Conservation (phyloP, 345 rosid species). For the Salix arbutifolia region DNA sequence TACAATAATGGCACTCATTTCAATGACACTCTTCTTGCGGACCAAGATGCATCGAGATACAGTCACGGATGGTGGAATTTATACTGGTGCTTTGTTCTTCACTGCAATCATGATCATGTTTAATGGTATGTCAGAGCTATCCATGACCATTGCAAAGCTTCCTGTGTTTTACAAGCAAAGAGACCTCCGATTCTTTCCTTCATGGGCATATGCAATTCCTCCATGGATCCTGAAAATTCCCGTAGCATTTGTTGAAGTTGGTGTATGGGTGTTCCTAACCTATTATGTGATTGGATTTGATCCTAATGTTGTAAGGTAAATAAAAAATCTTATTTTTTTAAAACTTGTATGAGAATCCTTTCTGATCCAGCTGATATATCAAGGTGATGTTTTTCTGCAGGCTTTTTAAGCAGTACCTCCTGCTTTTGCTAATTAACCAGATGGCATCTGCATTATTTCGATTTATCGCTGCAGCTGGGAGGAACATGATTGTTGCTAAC, state of each 20-base stretch:
- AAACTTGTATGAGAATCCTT: not conserved
- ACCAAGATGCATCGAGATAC: conserved; percentile 33
- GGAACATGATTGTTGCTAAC: conserved; percentile 58
- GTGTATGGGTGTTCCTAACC: conserved; percentile 48
- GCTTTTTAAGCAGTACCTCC: conserved; percentile 57
- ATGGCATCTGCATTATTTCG: conserved; percentile 67
- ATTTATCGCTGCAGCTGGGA: conserved; percentile 47
- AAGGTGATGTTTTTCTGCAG: conserved; percentile 23
- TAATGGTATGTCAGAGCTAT: conserved; percentile 68
- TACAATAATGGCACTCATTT: conserved; percentile 26
- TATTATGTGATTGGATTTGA: conserved; percentile 78
- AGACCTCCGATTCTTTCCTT: conserved; percentile 68
- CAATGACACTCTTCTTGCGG: conserved; percentile 32
- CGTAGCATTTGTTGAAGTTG: conserved; percentile 57
- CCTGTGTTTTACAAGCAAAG: conserved; percentile 87
- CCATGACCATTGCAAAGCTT: conserved; percentile 76
- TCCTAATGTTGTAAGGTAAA: conserved; percentile 64
- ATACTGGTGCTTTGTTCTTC: conserved; percentile 63
- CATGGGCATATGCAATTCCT: conserved; percentile 80
- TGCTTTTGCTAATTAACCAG: conserved; percentile 49
- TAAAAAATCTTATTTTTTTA: not conserved
- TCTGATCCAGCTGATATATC: not conserved
- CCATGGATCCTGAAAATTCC: conserved; percentile 82
- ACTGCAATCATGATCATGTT: conserved; percentile 47
- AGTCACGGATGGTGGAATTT: conserved; percentile 45